Base-by-base conservation (phyloP, 495 filamentous ascomycete genomes). In the Xylaria sp. region DNA sequence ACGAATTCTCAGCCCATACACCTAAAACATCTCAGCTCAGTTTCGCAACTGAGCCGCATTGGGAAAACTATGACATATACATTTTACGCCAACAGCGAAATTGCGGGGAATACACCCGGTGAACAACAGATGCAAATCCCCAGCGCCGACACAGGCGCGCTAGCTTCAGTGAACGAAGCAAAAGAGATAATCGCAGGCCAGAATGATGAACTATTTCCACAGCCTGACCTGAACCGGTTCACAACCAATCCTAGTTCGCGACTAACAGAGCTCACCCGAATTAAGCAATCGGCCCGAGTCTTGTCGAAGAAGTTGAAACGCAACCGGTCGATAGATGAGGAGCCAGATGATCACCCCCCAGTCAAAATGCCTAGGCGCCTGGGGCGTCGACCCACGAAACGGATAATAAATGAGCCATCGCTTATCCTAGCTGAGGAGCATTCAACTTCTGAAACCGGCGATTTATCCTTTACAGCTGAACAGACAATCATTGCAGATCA, bases 31-130 rank as follows among this genome's bases (percentile, higher is more conserved):
- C 78, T 85, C 21, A 78, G 85, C 55, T 74, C 84, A n/a, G 74
- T 68, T 26, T 82, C 82, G 46, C 74, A 79, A 53, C 77, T 84
- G 11, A 79, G 79, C 17, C 82, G 83, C 17, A 68, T 76, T 2
- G 81, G 81, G 11, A 85, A 83, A 67, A 83, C 82, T 17, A 83
- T 82, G 41, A 81, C 81, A 26, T 85, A 85, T 69, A 82, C 82
- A 70, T 85, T 82, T 66, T 82, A 79, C 33, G 79, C 78, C 1
- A 72, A 73, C 43, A 67, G 58, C 9, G 73, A 77, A 50, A 61
- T 68, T 43, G 29, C 44, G 8, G 72, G 29, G 29, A 33, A 26
- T 5, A 43, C 40, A 48, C 37, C 53, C 3, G 33, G 40, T 15
- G 67, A 68, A 24, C 26, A 62, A 50, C 48, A 59, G 19, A 21